Conservation (phyloP, 2,329 filamentous ascomycete species). For the Tolypocladium ophioglossoides region DNA sequence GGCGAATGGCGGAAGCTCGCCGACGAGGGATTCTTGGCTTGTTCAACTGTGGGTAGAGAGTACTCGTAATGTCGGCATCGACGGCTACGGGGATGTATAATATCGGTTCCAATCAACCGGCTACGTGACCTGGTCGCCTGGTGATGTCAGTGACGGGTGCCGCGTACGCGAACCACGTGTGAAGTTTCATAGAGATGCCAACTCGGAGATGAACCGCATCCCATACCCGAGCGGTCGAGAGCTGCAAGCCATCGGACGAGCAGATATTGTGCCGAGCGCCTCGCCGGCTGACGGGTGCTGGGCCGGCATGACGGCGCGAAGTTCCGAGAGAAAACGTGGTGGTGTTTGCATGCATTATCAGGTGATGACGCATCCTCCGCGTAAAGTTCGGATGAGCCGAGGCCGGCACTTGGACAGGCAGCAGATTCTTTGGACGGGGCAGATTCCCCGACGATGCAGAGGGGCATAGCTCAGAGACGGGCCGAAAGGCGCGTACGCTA, state of each 20-base stretch:
- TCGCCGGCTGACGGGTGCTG: neutral
- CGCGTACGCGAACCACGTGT: no score
- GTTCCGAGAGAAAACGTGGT: neutral
- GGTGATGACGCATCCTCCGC: neutral
- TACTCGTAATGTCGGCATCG: no score
- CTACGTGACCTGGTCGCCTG: no score
- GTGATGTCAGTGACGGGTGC: no score
- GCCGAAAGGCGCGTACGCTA: neutral
- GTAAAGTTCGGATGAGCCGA: neutral
- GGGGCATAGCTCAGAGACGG: no score
- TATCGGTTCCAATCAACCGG: no score
- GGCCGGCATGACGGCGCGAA: neutral
- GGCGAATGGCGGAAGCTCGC: neutral
- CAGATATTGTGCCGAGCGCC: neutral
- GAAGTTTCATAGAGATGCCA: no score
- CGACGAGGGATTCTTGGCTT: no score
- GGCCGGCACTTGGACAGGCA: neutral
- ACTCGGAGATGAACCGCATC: no score
- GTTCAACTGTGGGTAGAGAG: no score
- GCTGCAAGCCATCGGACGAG: neutral
- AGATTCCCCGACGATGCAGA: neutral
- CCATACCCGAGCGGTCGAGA: neutral
- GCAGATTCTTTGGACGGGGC: no score
- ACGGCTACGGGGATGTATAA: no score
- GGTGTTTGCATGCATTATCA: neutral